Base-by-base conservation (phyloP, 192 early-diverging fungal species). In the Glomus cerebriforme region DNA sequence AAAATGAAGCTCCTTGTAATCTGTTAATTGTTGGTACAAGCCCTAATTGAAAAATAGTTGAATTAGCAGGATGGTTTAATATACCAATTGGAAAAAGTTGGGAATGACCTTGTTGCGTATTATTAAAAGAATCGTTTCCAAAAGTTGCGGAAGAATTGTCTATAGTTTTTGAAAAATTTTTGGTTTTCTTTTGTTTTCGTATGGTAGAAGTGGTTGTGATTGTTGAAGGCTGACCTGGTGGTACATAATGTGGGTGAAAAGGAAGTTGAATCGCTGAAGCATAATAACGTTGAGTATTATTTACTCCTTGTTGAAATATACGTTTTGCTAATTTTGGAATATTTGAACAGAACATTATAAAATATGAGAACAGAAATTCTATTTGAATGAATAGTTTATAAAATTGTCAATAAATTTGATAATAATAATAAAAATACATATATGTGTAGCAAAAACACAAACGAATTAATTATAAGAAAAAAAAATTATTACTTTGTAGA, bases 201-300 rank as follows among this genome's bases (percentile, higher is more conserved):
- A 37, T 22, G 2, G 1, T 26, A 47, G 32, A 43, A 27, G 60
- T 29, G 24, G 27, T 29, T 63, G n/a, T 63, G 37, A 39, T 39
- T 39, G 37, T 8, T 39, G 37, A 7, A 26, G 69, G 69, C 49
- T 71, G 69, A 47, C 69, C 69, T 29, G 69, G 69, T 27, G 69
- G 69, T 9, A 71, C 69, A 27, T 71, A 71, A 47, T 71, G 69
- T 13, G 69, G 69, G 27, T 71, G 69, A 45, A 71, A 71, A 71
- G 69, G 69, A 29, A 71, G n/a, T 47, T 71, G 69, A 47, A 71
- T 71, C 4, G 37, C 8, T 37, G 66, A 68, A 68, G 66, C 66
- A 68, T 68, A 68, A 68, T 34, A 37, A 31, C 66, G 66, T 63
- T 63, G 26, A 22, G 3, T 22, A 29, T 63, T 29, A 15, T 27